Evolutionary conservation across 495 filamentous ascomycete species (phyloP).

Genomic region (Penicillium psychrofluorescens): DNA sequence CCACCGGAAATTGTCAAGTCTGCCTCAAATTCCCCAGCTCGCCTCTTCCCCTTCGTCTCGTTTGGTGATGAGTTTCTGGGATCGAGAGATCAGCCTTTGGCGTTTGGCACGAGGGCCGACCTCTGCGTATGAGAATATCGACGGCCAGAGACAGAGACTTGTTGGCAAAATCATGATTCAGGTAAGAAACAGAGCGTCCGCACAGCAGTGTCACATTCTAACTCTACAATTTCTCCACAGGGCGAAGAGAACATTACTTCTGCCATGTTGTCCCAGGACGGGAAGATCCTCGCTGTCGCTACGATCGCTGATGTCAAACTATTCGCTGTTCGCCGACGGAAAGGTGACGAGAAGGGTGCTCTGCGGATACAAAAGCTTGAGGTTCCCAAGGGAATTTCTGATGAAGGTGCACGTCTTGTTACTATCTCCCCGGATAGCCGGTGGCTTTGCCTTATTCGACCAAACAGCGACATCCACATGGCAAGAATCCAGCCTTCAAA

Average conservation of each 20-base stretch:
- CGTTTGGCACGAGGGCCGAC: slow-evolving; percentile 41
- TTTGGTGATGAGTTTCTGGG: slow-evolving; percentile 88
- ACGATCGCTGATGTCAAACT: slow-evolving; percentile 72
- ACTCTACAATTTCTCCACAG: slow-evolving; percentile 21
- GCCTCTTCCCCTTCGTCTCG: slow-evolving; percentile 62
- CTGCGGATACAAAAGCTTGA: slow-evolving; percentile 66
- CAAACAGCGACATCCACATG: slow-evolving; percentile 41
- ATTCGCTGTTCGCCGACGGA: slow-evolving; percentile 49
- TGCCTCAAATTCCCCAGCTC: slow-evolving; percentile 71
- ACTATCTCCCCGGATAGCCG: slow-evolving; percentile 44
- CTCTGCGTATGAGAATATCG: slow-evolving; percentile 35
- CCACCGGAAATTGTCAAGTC: slow-evolving; percentile 65
- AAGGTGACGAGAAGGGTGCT: slow-evolving; percentile 40
- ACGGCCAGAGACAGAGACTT: slow-evolving; percentile 46
- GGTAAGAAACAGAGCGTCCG: slow-evolving; percentile 16
- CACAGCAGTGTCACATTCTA: neutral
- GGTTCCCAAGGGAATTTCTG: slow-evolving; percentile 36
- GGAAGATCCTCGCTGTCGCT: slow-evolving; percentile 66
- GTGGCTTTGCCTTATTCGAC: slow-evolving; percentile 50
- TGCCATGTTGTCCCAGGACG: slow-evolving; percentile 64
- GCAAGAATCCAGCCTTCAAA: slow-evolving; percentile 30
- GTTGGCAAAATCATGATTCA: slow-evolving; percentile 65
- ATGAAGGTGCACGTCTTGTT: slow-evolving; percentile 59
- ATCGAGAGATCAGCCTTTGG: slow-evolving; percentile 82
- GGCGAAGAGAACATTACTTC: slow-evolving; percentile 85